Conservation (phyloP, 768 basidiomycete species). For the Phaeotremella skinneri region DNA sequence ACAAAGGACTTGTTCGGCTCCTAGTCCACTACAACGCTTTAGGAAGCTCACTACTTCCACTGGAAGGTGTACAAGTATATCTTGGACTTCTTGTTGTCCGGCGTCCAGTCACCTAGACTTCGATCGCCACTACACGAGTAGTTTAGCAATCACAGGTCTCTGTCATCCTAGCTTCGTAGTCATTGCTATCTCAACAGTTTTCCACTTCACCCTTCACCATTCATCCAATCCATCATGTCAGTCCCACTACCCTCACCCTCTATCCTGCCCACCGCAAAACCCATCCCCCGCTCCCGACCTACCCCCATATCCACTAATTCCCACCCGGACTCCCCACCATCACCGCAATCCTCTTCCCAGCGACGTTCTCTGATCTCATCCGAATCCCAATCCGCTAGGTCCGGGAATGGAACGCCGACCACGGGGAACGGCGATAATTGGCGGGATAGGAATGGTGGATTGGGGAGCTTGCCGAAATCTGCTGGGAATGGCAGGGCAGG, state of each 20-base stretch:
- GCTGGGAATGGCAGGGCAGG: background rate
- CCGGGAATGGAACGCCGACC: background rate
- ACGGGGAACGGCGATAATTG: constrained; percentile 26
- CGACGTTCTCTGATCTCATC: background rate
- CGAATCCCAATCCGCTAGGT: constrained; percentile 7
- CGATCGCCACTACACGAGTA: too few species aligned
- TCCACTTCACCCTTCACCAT: background rate
- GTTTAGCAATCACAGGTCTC: too few species aligned
- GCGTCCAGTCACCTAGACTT: too few species aligned
- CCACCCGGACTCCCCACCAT: background rate
- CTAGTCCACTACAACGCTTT: too few species aligned
- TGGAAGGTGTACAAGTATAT: too few species aligned
- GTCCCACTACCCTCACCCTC: constrained; percentile 39
- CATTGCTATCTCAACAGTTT: too few species aligned
- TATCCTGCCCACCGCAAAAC: constrained; percentile 10
- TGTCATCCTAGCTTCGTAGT: too few species aligned
- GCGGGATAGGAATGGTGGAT: constrained; percentile 16
- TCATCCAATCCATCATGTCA: constrained; percentile 23
- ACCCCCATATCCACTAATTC: constrained; percentile 24
- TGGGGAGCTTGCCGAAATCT: background rate
- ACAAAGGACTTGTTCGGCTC: too few species aligned
- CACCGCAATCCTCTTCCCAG: constrained; percentile 7
- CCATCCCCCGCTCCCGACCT: constrained; percentile 30
- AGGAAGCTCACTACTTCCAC: too few species aligned
- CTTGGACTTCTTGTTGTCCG: too few species aligned